Evolutionary conservation across 2,329 filamentous ascomycete species (phyloP), one percentile per base, ranked within the genome.

Genomic region (Colletotrichum noveboracense): DNA sequence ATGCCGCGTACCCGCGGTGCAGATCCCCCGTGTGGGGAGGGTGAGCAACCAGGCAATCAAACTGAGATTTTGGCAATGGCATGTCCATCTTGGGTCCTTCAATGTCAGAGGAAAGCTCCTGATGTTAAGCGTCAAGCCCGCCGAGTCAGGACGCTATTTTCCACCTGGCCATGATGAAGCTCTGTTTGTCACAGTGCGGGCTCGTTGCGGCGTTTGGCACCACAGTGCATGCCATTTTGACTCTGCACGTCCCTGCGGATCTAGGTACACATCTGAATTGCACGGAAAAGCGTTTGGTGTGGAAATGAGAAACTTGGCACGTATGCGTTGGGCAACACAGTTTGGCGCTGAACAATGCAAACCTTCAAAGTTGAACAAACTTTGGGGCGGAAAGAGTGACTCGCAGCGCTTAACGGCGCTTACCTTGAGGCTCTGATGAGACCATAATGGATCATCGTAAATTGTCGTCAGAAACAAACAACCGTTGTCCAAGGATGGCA

Each of bases 21-120:
- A 75, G 71, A 75, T 75, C 74, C 71, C 65, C 74, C 71, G 60
- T 76, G 74, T 76, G 52, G 69, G 43, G 74, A 75, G 52, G 58
- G 34, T 71, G 66, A 56, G 30, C 21, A 55, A 34, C n/a, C 61
- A 70, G 66, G 61, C 71, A 74, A 69, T 74, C 65, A 69, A 72
- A 74, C 58, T 24, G 58, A 74, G 32, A 30, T 28, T 65, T 65
- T 64, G 18, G 38, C 13, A 16, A 60, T 52, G 26, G 62, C 74
- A 66, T 52, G 14, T 74, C 64, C 34, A 32, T 61, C 32, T 48
- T 55, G 64, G 74, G 70, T 58, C 70, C 61, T 64, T 38, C 48
- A 69, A 60, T 74, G 70, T 76, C 56, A 69, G 64, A 76, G 74
- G 61, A 76, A 74, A 64, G 32, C 74, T 76, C 74, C 70, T 76